phyloP scores from a whole-genome alignment of 2,329 filamentous ascomycete genomes.

The Botryotinia convoluta region DNA sequence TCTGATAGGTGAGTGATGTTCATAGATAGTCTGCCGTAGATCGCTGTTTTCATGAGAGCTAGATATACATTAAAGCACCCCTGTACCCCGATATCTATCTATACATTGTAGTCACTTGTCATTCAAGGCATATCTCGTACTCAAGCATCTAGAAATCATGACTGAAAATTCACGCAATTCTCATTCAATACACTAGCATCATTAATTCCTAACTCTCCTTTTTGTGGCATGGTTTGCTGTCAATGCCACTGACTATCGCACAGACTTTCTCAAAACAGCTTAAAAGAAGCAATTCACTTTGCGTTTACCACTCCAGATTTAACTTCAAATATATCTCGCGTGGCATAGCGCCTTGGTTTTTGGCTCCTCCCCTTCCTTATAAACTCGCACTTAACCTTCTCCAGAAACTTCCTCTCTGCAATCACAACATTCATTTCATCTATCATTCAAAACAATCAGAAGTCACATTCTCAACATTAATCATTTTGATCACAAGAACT shows the following conservation, averaged over 20 bases:
- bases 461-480: not conserved
- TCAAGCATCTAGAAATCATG: not conserved
- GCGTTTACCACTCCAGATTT: not conserved
- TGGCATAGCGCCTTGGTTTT: not conserved
- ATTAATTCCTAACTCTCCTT: not conserved
- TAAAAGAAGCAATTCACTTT: not conserved
- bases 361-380: too few species aligned
- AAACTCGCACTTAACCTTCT: not conserved
- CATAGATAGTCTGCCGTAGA: not conserved
- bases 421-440: not conserved
- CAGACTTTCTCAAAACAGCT: not conserved
- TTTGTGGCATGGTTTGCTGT: not conserved
- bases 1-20: not conserved
- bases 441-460: too few species aligned
- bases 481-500: not conserved
- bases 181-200: not conserved
- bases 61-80: not conserved
- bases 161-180: not conserved
- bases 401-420: not conserved
- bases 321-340: not conserved
- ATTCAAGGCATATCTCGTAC: not conserved
- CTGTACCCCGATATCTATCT: rapidly evolving
- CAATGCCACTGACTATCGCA: not conserved
- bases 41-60: not conserved
- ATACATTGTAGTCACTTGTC: rapidly evolving